These are phyloP conservation scores for Litchi chinensis DNA, from an alignment of 345 rosid genomes.

Conservation along the genomic window DNA sequence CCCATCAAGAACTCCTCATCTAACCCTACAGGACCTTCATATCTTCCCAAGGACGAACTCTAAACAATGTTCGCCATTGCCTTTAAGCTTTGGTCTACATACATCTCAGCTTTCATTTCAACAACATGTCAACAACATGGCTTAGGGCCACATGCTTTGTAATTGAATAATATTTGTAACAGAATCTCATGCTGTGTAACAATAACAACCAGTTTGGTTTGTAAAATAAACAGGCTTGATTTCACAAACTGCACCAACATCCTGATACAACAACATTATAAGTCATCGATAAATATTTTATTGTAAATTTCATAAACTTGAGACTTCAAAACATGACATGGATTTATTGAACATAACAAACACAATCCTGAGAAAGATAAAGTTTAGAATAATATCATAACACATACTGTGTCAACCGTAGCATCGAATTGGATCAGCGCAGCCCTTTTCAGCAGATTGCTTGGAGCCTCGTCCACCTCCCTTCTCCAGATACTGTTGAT, in stretches of 20 bases:
- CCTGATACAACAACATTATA: background rate
- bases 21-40: slow-evolving; percentile 39
- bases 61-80: slow-evolving; percentile 22
- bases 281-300: background rate
- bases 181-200: background rate
- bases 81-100: background rate
- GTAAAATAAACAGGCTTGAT: background rate
- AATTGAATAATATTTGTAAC: background rate
- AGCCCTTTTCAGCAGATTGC: slow-evolving; percentile 70
- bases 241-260: background rate
- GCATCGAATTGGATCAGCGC: slow-evolving; percentile 82
- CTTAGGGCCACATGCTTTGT: background rate
- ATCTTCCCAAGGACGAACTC: slow-evolving; percentile 63
- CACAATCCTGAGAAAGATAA: background rate
- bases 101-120: background rate
- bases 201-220: background rate
- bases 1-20: slow-evolving; percentile 56
- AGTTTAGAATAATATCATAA: background rate
- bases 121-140: background rate
- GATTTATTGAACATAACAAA: background rate
- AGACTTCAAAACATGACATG: background rate
- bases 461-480: slow-evolving; percentile 58
- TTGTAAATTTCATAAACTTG: background rate
- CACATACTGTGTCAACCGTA: slow-evolving; percentile 47
- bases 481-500: slow-evolving; percentile 84